A percentile compares a stretch with the other conserved stretches of the same genome.
Conservation (phyloP, 2,329 filamentous ascomycete species). For the Penicillium sp. region DNA sequence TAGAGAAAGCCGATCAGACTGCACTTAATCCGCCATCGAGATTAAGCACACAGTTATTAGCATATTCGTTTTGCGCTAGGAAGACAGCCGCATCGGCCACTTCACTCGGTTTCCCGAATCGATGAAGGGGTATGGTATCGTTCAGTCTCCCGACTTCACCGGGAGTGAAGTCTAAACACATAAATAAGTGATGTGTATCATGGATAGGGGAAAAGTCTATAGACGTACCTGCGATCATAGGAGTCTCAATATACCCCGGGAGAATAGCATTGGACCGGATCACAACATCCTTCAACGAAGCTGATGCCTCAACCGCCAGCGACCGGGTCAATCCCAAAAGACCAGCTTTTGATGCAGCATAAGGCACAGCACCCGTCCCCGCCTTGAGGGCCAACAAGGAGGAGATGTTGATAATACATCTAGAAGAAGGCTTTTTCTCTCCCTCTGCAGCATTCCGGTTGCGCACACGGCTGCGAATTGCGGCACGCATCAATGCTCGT, state of each 20-base stretch:
- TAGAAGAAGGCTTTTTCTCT: slow-evolving; percentile 57
- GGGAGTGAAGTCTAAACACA: slow-evolving; percentile 44
- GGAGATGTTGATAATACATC: slow-evolving; percentile 80
- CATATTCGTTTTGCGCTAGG: slow-evolving; percentile 74
- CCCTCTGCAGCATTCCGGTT: slow-evolving; percentile 27
- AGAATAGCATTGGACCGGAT: slow-evolving; percentile 79
- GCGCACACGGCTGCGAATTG: slow-evolving; percentile 32
- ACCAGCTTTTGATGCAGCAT: slow-evolving; percentile 79
- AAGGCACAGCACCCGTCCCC: slow-evolving; percentile 69
- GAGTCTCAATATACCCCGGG: slow-evolving; percentile 79
- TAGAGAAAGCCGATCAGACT: slow-evolving; percentile 32
- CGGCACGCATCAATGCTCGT: slow-evolving; percentile 38
- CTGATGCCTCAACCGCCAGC: slow-evolving; percentile 34
- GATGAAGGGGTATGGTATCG: slow-evolving; percentile 61
- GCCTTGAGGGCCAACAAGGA: slow-evolving; percentile 71
- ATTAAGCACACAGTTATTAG: slow-evolving; percentile 84
- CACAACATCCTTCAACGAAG: slow-evolving; percentile 59
- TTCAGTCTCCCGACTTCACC: slow-evolving; percentile 31
- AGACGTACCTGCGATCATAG: slow-evolving; percentile 70
- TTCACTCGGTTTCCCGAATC: slow-evolving; percentile 69
- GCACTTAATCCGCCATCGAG: slow-evolving; percentile 82
- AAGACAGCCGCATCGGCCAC: slow-evolving; percentile 82
- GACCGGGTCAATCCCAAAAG: slow-evolving; percentile 60
- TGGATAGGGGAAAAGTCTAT: background rate
- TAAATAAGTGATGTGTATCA: background rate